Base-by-base conservation (phyloP, 2,329 filamentous ascomycete species). In the Trichophyton verrucosum region DNA sequence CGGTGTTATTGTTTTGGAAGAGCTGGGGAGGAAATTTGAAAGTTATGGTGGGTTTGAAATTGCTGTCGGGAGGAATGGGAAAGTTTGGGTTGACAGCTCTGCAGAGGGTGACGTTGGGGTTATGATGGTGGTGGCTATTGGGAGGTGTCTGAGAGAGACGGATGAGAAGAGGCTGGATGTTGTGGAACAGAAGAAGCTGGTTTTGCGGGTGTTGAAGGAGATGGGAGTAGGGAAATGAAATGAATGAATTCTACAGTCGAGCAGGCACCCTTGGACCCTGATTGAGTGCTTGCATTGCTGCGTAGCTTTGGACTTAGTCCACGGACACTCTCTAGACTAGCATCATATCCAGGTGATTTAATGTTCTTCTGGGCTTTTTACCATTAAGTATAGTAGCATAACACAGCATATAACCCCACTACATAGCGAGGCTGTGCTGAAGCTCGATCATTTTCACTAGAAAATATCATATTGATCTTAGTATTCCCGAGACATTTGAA, bases 1-100 rank as follows among this genome's bases (percentile, higher is more conserved):
- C 15, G 82, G 82, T 22, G 74, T 96, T 6, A 82, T 85, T 2
- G 81, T 96, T 27, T 74, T 97, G 61, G 89, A 95, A 64, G 88
- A 90, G 69, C 76, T 97, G 13, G 91, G 86, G 2, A 85, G 86
- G 61, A 92, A 89, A 60, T 75, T 96, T 13, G 74, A 76, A 62
- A 69, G 69, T 47, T 66, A 71, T 1, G 76, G 76, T 20, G 85
- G 88, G 20, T 99, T 97, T 72, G 94, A 99, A 78, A 88, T 95
- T 62, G 92, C 92, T 0, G 88, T 96, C 7, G 94, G 94, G 17
- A 84, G 90, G 69, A 99, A 99, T 73, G 94, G 94, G 46, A 86
- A 84, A 72, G 82, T 97, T 22, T 97, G 94, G 91, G 88, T 97
- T 13, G 86, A 92, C 69, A 91, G 87, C 66, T 74, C 75, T 3